Evolutionary conservation across 2,329 filamentous ascomycete species (phyloP).

Genomic region (Hypomyces perniciosus): DNA sequence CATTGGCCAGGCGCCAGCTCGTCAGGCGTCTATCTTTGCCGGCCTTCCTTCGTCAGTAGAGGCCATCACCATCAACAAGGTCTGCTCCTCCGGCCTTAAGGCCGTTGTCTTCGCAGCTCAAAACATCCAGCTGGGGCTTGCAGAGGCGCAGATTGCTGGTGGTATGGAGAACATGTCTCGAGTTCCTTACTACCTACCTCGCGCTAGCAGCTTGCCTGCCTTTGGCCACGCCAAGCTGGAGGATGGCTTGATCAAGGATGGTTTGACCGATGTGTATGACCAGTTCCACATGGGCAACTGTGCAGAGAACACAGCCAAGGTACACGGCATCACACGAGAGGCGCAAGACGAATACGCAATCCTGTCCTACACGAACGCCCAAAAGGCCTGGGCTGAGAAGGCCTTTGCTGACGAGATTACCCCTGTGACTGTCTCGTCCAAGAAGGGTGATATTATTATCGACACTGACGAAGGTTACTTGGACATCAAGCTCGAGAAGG

Average conservation of each 20-base stretch:
- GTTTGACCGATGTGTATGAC: constrained; percentile 93
- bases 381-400: constrained; percentile 78
- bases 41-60: constrained; percentile 77
- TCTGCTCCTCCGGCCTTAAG: constrained; percentile 93
- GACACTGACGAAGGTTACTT: constrained; percentile 84
- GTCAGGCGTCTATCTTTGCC: constrained; percentile 85
- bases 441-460: constrained; percentile 76
- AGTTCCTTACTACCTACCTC: constrained; percentile 83
- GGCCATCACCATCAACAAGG: constrained; percentile 93
- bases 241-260: constrained; percentile 91
- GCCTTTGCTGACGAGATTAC: constrained; percentile 86
- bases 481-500: constrained; percentile 79
- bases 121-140: constrained; percentile 86
- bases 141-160: constrained; percentile 84
- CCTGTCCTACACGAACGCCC: constrained; percentile 79
- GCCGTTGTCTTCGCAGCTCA: constrained; percentile 85
- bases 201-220: constrained; percentile 72
- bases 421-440: constrained; percentile 76
- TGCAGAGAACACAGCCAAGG: constrained; percentile 90
- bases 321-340: constrained; percentile 71
- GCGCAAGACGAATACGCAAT: constrained; percentile 91
- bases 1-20: constrained; percentile 83
- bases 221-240: constrained; percentile 86
- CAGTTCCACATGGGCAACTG: constrained; percentile 98
- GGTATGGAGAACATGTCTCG: constrained; percentile 98